Evolutionary conservation across 1,139 yeast species (phyloP).

Genomic region (Ogataea hybrid): DNA sequence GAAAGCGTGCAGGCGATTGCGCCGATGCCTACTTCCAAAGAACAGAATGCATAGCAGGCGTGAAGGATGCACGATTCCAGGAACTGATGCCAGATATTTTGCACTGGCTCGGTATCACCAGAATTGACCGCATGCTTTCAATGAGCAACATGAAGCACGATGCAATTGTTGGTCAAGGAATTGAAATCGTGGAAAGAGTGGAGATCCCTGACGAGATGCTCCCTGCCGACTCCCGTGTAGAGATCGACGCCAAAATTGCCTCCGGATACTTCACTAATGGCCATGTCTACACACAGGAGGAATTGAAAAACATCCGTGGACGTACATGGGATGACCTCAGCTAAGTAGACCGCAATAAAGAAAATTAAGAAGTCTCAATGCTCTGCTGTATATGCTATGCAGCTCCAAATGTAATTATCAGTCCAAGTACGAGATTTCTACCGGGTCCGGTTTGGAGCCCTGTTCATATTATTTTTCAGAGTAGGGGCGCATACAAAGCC

Average conservation of each 20-base stretch:
- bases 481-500: background rate
- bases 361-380: background rate
- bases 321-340: constrained; percentile 41
- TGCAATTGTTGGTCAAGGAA: constrained; percentile 61
- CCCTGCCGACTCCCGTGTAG: constrained; percentile 63
- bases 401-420: background rate
- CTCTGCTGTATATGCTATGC: too few species aligned
- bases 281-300: constrained; percentile 47
- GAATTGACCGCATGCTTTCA: constrained; percentile 59
- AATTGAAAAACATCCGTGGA: constrained; percentile 50
- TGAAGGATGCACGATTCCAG: constrained; percentile 63
- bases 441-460: background rate
- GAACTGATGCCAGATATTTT: constrained; percentile 66
- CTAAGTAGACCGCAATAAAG: background rate
- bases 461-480: background rate
- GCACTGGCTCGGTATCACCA: constrained; percentile 59
- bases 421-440: background rate
- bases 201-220: constrained; percentile 63
- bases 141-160: constrained; percentile 69
- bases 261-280: constrained; percentile 63
- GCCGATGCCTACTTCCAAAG: constrained; percentile 64
- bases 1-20: constrained; percentile 62
- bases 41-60: constrained; percentile 66
- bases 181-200: constrained; percentile 52
- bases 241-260: constrained; percentile 63